Evolutionary conservation across 805 yeast genomes (phyloP).

Genomic region (Cyberlindnera euphorbiiphila): DNA sequence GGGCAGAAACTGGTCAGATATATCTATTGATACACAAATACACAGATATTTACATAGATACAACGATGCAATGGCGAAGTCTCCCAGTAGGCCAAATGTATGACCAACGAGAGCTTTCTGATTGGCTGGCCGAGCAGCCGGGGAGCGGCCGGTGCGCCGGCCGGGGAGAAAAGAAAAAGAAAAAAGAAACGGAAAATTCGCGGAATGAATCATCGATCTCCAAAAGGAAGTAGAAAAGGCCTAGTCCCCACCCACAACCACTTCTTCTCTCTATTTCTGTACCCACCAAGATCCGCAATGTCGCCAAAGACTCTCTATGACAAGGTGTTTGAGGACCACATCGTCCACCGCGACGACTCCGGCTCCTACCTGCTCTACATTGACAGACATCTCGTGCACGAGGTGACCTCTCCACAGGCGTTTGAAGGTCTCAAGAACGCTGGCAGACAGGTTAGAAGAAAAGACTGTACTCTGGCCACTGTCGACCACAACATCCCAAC

Average conservation of each 20-base stretch:
- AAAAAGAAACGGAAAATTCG: conserved; percentile 1
- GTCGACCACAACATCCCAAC: conserved; percentile 98
- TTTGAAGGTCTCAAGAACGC: conserved; percentile 92
- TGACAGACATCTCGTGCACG: conserved; percentile 97
- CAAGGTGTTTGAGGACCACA: conserved; percentile 92
- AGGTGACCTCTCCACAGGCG: conserved; percentile 98
- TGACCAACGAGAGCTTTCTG: conserved; percentile 14
- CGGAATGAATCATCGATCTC: conserved; percentile 2
- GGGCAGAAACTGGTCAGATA: too few species aligned
- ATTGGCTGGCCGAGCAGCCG: conserved; percentile 15
- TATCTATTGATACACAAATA: background rate
- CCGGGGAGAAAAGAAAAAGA: background rate
- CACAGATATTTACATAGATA: too few species aligned
- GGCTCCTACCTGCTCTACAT: conserved; percentile 86
- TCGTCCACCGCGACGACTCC: conserved; percentile 84
- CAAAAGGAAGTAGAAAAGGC: background rate
- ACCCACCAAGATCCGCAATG: background rate
- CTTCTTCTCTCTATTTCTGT: background rate
- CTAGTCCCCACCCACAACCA: background rate
- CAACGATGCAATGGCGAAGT: too few species aligned
- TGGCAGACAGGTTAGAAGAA: conserved; percentile 83
- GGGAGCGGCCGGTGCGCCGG: conserved; percentile 1
- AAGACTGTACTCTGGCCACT: conserved; percentile 90
- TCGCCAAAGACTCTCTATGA: conserved; percentile 77
- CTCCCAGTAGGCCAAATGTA: background rate